Evolutionary conservation across 2,329 filamentous ascomycete genomes (phyloP).

Genomic region (Fusarium algeriense): DNA sequence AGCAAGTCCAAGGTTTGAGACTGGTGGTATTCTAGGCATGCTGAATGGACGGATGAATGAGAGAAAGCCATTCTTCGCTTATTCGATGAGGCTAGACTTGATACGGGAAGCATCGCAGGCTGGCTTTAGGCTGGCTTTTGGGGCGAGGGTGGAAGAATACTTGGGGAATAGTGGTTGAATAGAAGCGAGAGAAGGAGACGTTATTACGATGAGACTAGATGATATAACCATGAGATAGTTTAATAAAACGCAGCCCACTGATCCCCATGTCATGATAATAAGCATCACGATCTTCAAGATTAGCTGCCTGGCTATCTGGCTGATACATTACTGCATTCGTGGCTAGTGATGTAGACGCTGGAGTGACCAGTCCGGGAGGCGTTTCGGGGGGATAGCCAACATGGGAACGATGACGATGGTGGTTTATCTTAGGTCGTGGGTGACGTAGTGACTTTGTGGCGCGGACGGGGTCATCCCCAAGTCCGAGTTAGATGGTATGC

Average conservation of each 20-base stretch:
- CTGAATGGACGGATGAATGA: conserved; percentile 19
- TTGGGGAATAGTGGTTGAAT: background rate
- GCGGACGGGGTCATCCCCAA: conserved; percentile 31
- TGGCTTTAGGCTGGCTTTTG: background rate
- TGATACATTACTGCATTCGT: background rate
- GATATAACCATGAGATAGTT: background rate
- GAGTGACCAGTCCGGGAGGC: conserved; percentile 16
- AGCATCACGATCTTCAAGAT: conserved; percentile 2
- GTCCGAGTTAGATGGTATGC: conserved; percentile 7
- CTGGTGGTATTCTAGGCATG: background rate
- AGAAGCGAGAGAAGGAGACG: background rate
- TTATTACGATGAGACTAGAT: background rate
- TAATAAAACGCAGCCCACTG: background rate
- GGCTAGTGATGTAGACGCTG: conserved; percentile 26
- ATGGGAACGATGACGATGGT: conserved; percentile 39
- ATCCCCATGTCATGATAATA: background rate
- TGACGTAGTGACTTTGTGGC: conserved; percentile 44
- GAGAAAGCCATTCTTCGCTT: conserved; percentile 1
- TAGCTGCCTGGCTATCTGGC: background rate
- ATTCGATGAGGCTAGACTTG: conserved; percentile 21
- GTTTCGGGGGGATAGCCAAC: conserved; percentile 7
- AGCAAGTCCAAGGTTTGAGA: conserved; percentile 14
- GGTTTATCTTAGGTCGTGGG: conserved; percentile 20
- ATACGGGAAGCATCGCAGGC: conserved; percentile 17
- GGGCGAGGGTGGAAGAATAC: background rate